Base-by-base conservation (phyloP, 768 basidiomycete genomes). In the Amyloporia xantha region DNA sequence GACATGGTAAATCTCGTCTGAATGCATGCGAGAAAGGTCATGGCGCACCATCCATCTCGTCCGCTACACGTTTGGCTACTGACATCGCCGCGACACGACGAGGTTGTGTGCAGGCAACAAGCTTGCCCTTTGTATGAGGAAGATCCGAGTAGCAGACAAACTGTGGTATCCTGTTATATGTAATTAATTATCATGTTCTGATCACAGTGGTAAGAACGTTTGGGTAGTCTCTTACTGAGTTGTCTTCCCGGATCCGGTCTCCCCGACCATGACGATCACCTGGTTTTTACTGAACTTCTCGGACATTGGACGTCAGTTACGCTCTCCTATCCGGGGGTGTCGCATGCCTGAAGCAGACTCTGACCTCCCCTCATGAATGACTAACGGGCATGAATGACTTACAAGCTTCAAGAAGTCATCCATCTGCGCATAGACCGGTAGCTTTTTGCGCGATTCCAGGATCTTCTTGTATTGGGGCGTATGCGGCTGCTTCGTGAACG, bases 71-170 rank as follows among this genome's bases (percentile, higher is more conserved):
- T 66, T 95, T 94, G 19, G 95, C 95, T 2, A 97, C 95, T 13
- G 89, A 91, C 91, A 96, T 97, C 7, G 95, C 93, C 10, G 95
- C 93, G 3, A 99, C 92, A 71, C 95, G 79, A 58, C 95, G 76
- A 1, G 95, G 95, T 62, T 99, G 95, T 2, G 95, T 99, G 60
- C 95, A 99, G 0, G 95, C 95, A 2, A 99, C 84, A 58, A 97
- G 69, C 66, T 92, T 96, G 30, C 90, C 84, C 65, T 79, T 86
- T 4, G 83, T 79, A 62, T 97, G 93, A 0, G 94, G 93, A 26
- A 96, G 67, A 66, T 98, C 95, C 3, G 91, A 91, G 65, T 83
- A 97, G 39, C 85, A 87, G 37, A 94, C 93, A 59, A 97, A 96
- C 66, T 98, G 95, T 1, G 95, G 95, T 61, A 98, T 96, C 70